These are phyloP conservation scores for Aquilaria malaccensis DNA, from an alignment of 345 rosid species.

Conservation along the genomic window DNA sequence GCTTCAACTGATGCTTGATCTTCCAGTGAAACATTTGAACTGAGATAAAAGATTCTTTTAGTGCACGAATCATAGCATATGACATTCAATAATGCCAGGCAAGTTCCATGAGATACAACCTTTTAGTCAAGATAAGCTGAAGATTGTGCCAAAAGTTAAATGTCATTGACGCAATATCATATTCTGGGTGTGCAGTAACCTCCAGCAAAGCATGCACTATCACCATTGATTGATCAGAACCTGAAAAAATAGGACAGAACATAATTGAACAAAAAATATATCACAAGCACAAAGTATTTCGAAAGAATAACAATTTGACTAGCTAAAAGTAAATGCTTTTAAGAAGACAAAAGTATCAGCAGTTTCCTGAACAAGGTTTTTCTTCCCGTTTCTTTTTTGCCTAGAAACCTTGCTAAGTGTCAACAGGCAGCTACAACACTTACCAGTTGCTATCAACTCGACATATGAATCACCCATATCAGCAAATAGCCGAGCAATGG, in stretches of 20 bases:
- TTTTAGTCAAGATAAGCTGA: conserved; percentile 73
- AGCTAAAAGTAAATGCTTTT: conserved; percentile 11
- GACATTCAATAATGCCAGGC: background rate
- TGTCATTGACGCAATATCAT: conserved; percentile 97
- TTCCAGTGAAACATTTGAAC: conserved; percentile 56
- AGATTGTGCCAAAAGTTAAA: conserved; percentile 99
- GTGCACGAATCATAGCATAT: conserved; percentile 13
- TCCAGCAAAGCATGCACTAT: conserved; percentile 81
- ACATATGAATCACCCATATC: conserved; percentile 98
- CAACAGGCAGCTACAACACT: conserved; percentile 2
- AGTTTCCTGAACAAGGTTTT: background rate
- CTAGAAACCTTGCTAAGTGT: background rate
- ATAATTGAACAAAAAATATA: conserved; percentile 8
- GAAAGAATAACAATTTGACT: conserved; percentile 2
- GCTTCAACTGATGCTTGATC: conserved; percentile 65
- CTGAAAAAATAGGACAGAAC: conserved; percentile 26
- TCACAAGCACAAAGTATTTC: background rate
- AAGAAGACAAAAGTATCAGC: background rate
- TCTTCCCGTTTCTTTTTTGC: too few relatives aligned
- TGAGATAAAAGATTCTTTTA: conserved; percentile 24
- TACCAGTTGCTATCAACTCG: conserved; percentile 93
- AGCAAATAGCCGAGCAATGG: conserved; percentile 93
- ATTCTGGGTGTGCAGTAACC: conserved; percentile 93
- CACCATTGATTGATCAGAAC: conserved; percentile 84
- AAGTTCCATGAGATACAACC: conserved; percentile 37